Evolutionary conservation across 306 rosid genomes (phyloP).

Genomic region (Luffa acutangula): DNA sequence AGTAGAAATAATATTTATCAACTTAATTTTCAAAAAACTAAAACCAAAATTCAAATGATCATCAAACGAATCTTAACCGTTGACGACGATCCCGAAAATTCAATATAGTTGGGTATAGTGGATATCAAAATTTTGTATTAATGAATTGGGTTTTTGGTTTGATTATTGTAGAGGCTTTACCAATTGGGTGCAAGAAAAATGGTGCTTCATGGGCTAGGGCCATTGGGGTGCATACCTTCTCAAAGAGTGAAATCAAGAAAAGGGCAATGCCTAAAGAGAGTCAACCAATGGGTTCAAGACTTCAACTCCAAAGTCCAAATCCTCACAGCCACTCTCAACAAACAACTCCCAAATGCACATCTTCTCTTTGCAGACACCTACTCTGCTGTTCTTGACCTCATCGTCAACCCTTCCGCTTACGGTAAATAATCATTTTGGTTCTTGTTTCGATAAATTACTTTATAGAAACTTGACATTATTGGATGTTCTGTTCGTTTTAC

Average conservation of each 20-base stretch:
- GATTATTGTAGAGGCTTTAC: constrained; percentile 37
- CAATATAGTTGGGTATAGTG: too few relatives aligned
- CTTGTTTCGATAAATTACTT: not conserved
- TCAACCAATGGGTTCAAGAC: constrained; percentile 34
- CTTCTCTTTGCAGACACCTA: constrained; percentile 56
- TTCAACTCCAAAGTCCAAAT: constrained; percentile 39
- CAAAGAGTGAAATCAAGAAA: constrained; percentile 65
- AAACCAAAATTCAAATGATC: too few relatives aligned
- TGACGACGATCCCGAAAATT: too few relatives aligned
- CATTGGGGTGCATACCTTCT: constrained; percentile 92
- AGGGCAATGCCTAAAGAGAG: constrained; percentile 53
- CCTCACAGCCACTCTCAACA: constrained; percentile 36
- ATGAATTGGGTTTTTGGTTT: not conserved
- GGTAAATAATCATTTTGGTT: constrained; percentile 22
- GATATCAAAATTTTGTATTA: not conserved
- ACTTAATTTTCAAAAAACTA: too few relatives aligned
- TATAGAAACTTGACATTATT: not conserved
- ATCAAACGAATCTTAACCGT: too few relatives aligned
- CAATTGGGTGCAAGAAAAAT: constrained; percentile 55
- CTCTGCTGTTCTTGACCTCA: constrained; percentile 42
- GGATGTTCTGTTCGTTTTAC: not conserved
- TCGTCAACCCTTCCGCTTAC: constrained; percentile 35
- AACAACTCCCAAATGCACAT: constrained; percentile 38
- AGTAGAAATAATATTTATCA: too few relatives aligned
- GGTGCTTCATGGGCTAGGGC: constrained; percentile 58